phyloP scores from a whole-genome alignment of 208 protist genomes.

The Tritrichomonas musculus region DNA sequence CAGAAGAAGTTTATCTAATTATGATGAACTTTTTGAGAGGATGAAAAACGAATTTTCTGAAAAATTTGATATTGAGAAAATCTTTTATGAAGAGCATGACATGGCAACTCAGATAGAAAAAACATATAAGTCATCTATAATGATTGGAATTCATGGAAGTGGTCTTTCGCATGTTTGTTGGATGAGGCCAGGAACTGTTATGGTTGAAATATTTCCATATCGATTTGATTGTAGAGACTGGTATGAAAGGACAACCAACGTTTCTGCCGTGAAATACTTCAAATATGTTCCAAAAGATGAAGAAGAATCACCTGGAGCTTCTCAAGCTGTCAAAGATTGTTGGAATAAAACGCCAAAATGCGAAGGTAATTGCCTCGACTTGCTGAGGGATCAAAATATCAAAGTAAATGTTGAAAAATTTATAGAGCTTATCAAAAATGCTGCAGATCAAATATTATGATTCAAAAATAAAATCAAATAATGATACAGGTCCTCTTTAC shows the following conservation, averaged over 20 bases:
- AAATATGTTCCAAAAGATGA: background rate
- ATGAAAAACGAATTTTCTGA: background rate
- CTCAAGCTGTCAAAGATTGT: background rate
- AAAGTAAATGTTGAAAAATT: background rate
- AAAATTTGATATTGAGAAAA: background rate
- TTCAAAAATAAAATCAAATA: no score
- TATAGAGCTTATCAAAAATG: background rate
- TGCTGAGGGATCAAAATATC: background rate
- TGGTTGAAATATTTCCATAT: slow-evolving; percentile 29
- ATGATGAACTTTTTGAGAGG: background rate
- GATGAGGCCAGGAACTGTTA: background rate
- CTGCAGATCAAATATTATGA: no score
- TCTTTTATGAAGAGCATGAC: background rate
- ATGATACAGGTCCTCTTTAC: no score
- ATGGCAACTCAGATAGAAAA: background rate
- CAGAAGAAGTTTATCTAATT: background rate
- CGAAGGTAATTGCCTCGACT: background rate
- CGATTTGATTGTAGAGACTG: background rate
- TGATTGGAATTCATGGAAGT: slow-evolving; percentile 22
- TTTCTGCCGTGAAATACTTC: background rate
- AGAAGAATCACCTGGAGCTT: background rate
- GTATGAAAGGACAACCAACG: background rate
- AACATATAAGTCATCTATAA: background rate
- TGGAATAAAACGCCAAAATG: background rate
- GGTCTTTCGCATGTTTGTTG: background rate